Percentiles rank a stretch among this genome's conserved stretches.
Evolutionary conservation across 768 basidiomycete species (phyloP).

Genomic region (Phylloporus sp.): DNA sequence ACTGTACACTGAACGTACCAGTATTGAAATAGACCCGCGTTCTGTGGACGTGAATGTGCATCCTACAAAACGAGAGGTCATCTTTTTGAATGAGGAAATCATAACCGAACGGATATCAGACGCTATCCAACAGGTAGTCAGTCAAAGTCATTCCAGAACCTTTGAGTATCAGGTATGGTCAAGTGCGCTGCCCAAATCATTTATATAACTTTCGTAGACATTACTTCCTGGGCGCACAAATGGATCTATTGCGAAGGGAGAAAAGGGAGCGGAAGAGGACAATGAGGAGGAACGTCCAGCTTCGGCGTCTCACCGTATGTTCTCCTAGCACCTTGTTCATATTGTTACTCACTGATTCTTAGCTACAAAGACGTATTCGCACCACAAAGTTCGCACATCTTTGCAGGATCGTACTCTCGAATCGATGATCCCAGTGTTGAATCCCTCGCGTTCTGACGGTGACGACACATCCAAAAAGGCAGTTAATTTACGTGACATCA

Average conservation of each 20-base stretch:
- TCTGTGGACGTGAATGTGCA: conserved; percentile 97
- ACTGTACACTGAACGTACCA: conserved; percentile 26
- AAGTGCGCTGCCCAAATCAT: background rate
- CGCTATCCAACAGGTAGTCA: conserved; percentile 63
- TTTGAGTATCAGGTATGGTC: conserved; percentile 67
- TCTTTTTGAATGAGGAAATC: conserved; percentile 87
- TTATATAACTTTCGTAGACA: conserved; percentile 39
- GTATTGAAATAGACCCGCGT: conserved; percentile 78
- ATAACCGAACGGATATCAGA: conserved; percentile 78
- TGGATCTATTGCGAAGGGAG: conserved; percentile 23
- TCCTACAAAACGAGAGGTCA: conserved; percentile 95
- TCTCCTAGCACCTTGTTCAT: background rate
- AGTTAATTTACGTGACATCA: conserved; percentile 48
- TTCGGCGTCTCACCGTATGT: conserved; percentile 24
- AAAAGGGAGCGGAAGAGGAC: conserved; percentile 41
- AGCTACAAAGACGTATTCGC: conserved; percentile 58
- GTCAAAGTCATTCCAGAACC: conserved; percentile 58
- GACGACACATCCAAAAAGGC: conserved; percentile 16
- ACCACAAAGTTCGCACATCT: conserved; percentile 92
- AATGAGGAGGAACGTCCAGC: conserved; percentile 28
- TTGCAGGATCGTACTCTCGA: conserved; percentile 86
- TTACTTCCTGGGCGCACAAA: conserved; percentile 52
- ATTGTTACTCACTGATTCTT: conserved; percentile 4
- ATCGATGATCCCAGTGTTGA: conserved; percentile 81
- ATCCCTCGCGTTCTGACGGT: conserved; percentile 44